These are phyloP conservation scores for Amaranthus palmeri DNA, from an alignment of 148 eudicot species.

Conservation along the genomic window DNA sequence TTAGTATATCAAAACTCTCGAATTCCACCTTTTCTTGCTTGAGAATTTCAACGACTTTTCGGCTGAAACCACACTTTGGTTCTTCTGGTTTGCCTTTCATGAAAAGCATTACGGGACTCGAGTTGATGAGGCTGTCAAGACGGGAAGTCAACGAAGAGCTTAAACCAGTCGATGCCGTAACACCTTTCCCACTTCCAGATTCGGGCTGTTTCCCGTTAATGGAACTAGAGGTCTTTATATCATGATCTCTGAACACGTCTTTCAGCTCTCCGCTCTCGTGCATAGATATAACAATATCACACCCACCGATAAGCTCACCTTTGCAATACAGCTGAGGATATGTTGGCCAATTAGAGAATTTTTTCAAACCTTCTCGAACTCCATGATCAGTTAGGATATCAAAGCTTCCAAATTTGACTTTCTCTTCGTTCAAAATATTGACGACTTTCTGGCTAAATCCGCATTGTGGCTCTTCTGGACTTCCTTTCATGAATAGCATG, in stretches of 20 bases:
- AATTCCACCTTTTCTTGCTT: constrained; percentile 62
- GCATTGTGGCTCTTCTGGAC: constrained; percentile 74
- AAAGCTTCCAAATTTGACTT: constrained; percentile 77
- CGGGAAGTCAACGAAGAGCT: constrained; percentile 49
- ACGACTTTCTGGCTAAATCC: constrained; percentile 87
- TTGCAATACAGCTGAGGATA: constrained; percentile 93
- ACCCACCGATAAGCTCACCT: constrained; percentile 93
- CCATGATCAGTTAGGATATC: constrained; percentile 68
- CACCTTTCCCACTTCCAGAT: constrained; percentile 33
- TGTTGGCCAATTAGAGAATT: constrained; percentile 95
- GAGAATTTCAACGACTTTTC: constrained; percentile 89
- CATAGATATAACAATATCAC: constrained; percentile 75
- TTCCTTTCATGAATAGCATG: constrained; percentile 98
- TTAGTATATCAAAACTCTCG: constrained; percentile 68
- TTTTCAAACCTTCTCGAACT: constrained; percentile 89
- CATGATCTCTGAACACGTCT: constrained; percentile 64
- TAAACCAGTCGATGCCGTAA: constrained; percentile 60
- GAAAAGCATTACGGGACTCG: constrained; percentile 72
- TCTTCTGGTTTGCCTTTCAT: constrained; percentile 95
- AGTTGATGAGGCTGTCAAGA: constrained; percentile 46
- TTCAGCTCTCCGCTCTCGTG: constrained; percentile 80
- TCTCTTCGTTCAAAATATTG: constrained; percentile 70
- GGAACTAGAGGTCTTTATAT: constrained; percentile 32
- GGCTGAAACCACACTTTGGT: constrained; percentile 89
- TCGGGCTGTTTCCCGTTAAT: constrained; percentile 26